Percentiles rank a stretch among this genome's conserved stretches.
phyloP scores from a whole-genome alignment of 139 green algal genomes.

The Tetradesmus lagerheimii region DNA sequence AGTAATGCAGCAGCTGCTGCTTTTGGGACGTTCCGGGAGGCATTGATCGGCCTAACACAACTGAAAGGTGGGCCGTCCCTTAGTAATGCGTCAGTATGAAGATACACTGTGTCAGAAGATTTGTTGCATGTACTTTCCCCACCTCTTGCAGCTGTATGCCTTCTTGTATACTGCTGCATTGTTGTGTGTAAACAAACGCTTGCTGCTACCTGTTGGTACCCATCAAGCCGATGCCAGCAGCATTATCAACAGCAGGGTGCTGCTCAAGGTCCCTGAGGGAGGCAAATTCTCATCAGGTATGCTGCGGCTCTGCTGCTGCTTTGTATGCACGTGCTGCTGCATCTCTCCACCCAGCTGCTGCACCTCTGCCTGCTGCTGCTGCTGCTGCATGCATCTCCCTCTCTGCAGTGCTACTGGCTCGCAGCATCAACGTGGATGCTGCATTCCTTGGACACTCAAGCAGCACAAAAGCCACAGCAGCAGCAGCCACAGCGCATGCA shows the following conservation, averaged over 20 bases:
- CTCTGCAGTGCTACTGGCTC: background rate
- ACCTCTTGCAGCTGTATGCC: too few relatives aligned
- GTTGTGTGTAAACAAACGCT: too few relatives aligned
- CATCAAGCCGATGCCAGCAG: too few relatives aligned
- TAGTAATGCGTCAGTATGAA: too few relatives aligned
- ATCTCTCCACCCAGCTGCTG: too few relatives aligned
- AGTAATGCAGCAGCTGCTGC: background rate
- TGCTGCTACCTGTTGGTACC: too few relatives aligned
- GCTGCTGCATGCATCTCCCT: background rate
- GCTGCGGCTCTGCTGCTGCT: too few relatives aligned
- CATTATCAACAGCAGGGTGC: too few relatives aligned
- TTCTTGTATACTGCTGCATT: too few relatives aligned
- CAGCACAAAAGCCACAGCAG: background rate
- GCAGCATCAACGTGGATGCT: conserved; percentile 12
- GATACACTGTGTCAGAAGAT: background rate
- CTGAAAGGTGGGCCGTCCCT: conserved; percentile 26
- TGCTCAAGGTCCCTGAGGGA: too few relatives aligned
- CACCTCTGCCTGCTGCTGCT: conserved; percentile 1
- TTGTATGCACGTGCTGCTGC: background rate
- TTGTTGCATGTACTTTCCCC: too few relatives aligned
- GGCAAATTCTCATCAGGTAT: too few relatives aligned
- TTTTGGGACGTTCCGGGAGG: background rate
- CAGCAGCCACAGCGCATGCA: background rate
- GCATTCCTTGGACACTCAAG: background rate
- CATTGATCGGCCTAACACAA: background rate